Percentiles rank a stretch among this genome's conserved stretches.
phyloP scores from a whole-genome alignment of 1,284 basidiomycete genomes.

The Coniferiporia sulphurascens region DNA sequence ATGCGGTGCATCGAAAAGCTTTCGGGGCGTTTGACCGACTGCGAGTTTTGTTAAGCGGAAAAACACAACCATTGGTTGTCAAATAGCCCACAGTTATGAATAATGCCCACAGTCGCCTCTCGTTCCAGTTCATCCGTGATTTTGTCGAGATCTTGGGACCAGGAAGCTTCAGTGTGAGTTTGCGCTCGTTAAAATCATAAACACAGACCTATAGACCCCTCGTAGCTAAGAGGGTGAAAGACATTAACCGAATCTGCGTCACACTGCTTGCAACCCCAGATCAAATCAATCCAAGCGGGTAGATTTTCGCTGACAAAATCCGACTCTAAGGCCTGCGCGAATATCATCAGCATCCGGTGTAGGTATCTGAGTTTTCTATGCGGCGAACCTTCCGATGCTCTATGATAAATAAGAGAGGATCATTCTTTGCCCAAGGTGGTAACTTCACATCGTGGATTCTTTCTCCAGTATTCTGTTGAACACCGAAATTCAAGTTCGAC shows the following conservation, averaged over 20 bases:
- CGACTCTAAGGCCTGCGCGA: conserved; percentile 80
- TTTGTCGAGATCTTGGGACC: conserved; percentile 64
- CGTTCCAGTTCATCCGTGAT: conserved; percentile 85
- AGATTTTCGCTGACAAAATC: conserved; percentile 84
- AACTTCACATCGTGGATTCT: conserved; percentile 84
- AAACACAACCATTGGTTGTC: conserved; percentile 16
- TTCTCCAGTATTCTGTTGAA: conserved; percentile 78
- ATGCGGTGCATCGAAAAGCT: conserved; percentile 84
- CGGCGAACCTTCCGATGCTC: conserved; percentile 66
- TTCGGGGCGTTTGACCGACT: conserved; percentile 89
- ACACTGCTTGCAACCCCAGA: conserved; percentile 86
- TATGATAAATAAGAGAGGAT: conserved; percentile 81
- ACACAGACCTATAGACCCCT: conserved; percentile 74
- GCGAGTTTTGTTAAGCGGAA: conserved; percentile 10
- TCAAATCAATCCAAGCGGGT: conserved; percentile 90
- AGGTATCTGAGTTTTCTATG: not conserved
- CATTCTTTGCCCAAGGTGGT: conserved; percentile 86
- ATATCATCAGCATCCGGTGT: not conserved
- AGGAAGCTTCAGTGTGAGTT: not conserved
- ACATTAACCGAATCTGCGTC: conserved; percentile 78
- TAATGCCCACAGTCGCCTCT: conserved; percentile 90
- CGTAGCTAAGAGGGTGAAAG: conserved; percentile 94
- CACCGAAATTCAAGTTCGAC: conserved; percentile 79
- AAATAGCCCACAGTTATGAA: conserved; percentile 77
- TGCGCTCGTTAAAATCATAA: not conserved